These are phyloP conservation scores for Penicillium parvum DNA, from an alignment of 495 filamentous ascomycete species.

Conservation along the genomic window DNA sequence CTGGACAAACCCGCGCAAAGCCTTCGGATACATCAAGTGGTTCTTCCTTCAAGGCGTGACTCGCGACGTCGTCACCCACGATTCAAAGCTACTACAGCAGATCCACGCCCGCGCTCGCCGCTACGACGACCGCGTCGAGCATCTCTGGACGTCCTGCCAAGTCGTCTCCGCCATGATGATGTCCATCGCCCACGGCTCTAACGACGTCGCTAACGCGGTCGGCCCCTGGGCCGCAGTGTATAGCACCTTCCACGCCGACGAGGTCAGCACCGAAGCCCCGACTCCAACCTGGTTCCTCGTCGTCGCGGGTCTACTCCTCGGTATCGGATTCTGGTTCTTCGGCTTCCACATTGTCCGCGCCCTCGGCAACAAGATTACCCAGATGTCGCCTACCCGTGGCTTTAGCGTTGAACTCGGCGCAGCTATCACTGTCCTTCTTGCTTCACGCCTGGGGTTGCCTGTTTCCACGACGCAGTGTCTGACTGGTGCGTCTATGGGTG, in stretches of 20 bases:
- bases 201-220: conserved; percentile 69
- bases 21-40: conserved; percentile 41
- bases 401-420: conserved; percentile 67
- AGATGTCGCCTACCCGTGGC: conserved; percentile 63
- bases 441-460: conserved; percentile 49
- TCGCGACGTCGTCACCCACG: conserved; percentile 52
- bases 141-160: conserved; percentile 67
- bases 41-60: conserved; percentile 56
- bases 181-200: conserved; percentile 71
- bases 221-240: conserved; percentile 65
- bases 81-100: conserved; percentile 43
- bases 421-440: conserved; percentile 64
- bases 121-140: conserved; percentile 68
- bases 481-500: conserved; percentile 34
- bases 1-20: conserved; percentile 31
- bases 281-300: conserved; percentile 66
- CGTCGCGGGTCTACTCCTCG: conserved; percentile 52
- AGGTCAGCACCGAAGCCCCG: conserved; percentile 38
- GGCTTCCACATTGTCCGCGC: conserved; percentile 69
- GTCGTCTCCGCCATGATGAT: conserved; percentile 63
- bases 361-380: conserved; percentile 65
- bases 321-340: conserved; percentile 64
- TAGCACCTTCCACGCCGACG: conserved; percentile 47
- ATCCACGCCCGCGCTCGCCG: conserved; percentile 57
- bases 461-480: conserved; percentile 41